phyloP scores from a whole-genome alignment of 192 early-diverging fungal species.

The Mortierella hygrophila region DNA sequence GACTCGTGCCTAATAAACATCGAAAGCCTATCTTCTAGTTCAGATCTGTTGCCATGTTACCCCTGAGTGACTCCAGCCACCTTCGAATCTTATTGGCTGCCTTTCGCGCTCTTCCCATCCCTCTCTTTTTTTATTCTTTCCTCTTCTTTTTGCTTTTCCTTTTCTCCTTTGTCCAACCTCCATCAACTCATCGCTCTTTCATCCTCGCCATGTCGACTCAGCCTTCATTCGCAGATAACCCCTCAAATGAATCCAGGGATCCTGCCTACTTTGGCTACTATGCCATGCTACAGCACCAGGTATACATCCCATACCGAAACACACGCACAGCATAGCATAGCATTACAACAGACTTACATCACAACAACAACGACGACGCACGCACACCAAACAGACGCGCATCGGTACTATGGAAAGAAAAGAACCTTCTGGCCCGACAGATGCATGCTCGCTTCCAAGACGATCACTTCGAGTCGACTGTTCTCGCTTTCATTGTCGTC shows the following conservation, averaged over 20 bases:
- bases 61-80: slow-evolving; percentile 1
- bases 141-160: background rate
- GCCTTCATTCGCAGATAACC: slow-evolving; percentile 47
- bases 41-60: background rate
- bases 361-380: background rate
- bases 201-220: slow-evolving; percentile 39
- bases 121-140: background rate
- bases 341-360: background rate
- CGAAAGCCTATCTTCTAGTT: background rate
- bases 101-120: background rate
- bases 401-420: background rate
- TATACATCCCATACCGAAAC: slow-evolving; percentile 35
- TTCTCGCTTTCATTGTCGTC: background rate
- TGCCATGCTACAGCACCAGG: slow-evolving; percentile 83
- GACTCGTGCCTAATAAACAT: background rate
- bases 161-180: background rate
- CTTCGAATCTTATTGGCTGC: background rate
- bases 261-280: slow-evolving; percentile 88
- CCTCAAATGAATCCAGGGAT: slow-evolving; percentile 70
- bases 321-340: slow-evolving; percentile 6
- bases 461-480: background rate
- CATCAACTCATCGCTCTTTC: background rate
- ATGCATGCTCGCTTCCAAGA: background rate
- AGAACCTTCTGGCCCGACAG: background rate
- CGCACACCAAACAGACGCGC: background rate